phyloP scores from a whole-genome alignment of 495 filamentous ascomycete genomes.

The Penicillium silybi region DNA sequence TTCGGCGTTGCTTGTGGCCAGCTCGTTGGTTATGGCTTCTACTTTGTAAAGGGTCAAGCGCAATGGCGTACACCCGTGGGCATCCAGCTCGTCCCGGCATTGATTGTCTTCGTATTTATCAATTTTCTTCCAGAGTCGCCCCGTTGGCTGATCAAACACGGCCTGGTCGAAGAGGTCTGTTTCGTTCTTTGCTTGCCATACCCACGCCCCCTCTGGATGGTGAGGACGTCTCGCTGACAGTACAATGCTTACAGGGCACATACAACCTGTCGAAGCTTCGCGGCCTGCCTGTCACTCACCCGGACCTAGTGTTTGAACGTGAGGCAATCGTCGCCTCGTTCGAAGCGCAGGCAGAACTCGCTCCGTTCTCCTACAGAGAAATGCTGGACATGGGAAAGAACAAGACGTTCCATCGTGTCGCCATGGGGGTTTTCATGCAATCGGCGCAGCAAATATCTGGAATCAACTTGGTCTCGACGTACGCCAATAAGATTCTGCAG shows the following conservation, averaged over 20 bases:
- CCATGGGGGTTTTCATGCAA: conserved; percentile 4
- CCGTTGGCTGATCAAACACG: conserved; percentile 49
- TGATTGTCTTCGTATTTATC: conserved; percentile 41
- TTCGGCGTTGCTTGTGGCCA: conserved; percentile 1
- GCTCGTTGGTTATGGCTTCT: conserved; percentile 8
- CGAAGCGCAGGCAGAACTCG: neutral
- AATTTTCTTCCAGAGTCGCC: conserved; percentile 56
- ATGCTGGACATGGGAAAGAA: conserved; percentile 1
- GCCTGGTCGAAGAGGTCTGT: conserved; percentile 42
- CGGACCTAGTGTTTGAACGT: neutral
- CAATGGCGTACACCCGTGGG: conserved; percentile 48
- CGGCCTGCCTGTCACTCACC: neutral
- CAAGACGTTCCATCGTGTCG: conserved; percentile 3
- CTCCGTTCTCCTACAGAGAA: conserved; percentile 1
- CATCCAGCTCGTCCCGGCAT: conserved; percentile 48
- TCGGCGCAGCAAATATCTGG: conserved; percentile 4
- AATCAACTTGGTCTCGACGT: conserved; percentile 6
- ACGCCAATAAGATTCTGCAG: conserved; percentile 3
- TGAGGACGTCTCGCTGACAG: conserved; percentile 3
- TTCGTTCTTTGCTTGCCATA: neutral
- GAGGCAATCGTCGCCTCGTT: conserved; percentile 5
- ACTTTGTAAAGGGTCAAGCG: conserved; percentile 5
- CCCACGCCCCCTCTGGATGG: conserved; percentile 9
- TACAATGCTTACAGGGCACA: neutral
- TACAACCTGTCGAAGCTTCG: no score